phyloP scores from a whole-genome alignment of 108 stramenopile species.

The Fistulifera pelliculosa region DNA sequence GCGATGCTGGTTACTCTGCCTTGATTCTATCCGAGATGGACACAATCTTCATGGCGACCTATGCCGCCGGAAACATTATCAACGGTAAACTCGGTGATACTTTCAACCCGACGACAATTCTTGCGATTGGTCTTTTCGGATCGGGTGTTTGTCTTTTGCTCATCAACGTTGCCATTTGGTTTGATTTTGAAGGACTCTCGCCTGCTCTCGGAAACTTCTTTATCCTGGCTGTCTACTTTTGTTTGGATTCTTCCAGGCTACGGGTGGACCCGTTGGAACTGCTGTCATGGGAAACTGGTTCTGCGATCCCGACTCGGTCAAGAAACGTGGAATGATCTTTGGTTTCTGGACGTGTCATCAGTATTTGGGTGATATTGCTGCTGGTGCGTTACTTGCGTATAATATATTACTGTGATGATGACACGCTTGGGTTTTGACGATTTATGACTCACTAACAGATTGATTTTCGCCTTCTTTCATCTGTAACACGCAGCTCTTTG shows the following conservation, averaged over 20 bases:
- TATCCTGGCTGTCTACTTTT: constrained; percentile 81
- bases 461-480: no score
- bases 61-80: constrained; percentile 89
- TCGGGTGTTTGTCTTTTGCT: constrained; percentile 79
- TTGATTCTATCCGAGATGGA: constrained; percentile 84
- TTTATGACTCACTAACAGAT: no score
- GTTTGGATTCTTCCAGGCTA: constrained; percentile 94
- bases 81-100: constrained; percentile 92
- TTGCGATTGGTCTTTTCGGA: constrained; percentile 89
- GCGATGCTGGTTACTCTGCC: constrained; percentile 61
- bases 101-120: constrained; percentile 82
- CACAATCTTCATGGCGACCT: constrained; percentile 93
- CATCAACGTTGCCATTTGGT: constrained; percentile 78
- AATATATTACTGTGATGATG: no score
- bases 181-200: constrained; percentile 57
- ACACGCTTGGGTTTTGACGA: no score
- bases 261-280: constrained; percentile 90
- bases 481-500: constrained; percentile 50
- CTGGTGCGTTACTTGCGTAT: no score
- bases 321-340: constrained; percentile 92
- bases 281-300: constrained; percentile 98
- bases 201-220: constrained; percentile 60
- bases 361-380: constrained; percentile 87
- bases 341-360: constrained; percentile 98
- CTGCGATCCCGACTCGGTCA: constrained; percentile 68